A percentile compares a stretch with the other conserved stretches of the same genome.
These are phyloP conservation scores for Zostera marina DNA, from an alignment of 116 monocot species.

Conservation along the genomic window DNA sequence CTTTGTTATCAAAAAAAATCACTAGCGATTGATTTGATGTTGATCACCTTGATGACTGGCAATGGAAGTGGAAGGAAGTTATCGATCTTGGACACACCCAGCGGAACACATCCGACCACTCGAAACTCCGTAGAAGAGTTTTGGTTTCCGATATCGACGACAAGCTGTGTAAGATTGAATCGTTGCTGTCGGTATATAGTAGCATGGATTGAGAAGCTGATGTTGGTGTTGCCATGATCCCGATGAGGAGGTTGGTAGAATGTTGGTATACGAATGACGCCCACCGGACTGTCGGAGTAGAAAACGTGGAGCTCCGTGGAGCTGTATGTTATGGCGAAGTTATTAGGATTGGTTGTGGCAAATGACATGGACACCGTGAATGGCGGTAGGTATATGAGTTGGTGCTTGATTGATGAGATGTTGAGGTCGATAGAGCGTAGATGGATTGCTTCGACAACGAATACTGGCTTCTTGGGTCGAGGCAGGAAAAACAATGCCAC, in stretches of 20 bases:
- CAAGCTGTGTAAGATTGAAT: slow-evolving; percentile 21
- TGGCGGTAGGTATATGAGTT: slow-evolving; percentile 11
- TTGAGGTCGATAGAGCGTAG: slow-evolving; percentile 28
- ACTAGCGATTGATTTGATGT: too few species aligned
- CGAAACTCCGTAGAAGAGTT: slow-evolving; percentile 9
- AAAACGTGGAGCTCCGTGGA: slow-evolving; percentile 28
- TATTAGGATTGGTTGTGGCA: slow-evolving; percentile 40
- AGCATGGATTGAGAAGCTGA: slow-evolving; percentile 33
- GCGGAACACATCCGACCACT: slow-evolving; percentile 24
- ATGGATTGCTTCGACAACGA: slow-evolving; percentile 44
- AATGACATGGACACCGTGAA: slow-evolving; percentile 38
- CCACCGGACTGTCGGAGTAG: slow-evolving; percentile 20
- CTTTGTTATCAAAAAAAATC: too few species aligned
- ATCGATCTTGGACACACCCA: slow-evolving; percentile 6
- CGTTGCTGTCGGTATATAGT: slow-evolving; percentile 4
- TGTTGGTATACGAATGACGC: slow-evolving; percentile 32
- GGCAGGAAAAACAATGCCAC: slow-evolving; percentile 11
- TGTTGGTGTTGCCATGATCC: slow-evolving; percentile 15
- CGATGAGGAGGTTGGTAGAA: slow-evolving; percentile 73
- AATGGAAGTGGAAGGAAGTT: slow-evolving; percentile 11
- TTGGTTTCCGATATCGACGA: slow-evolving; percentile 7
- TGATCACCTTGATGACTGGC: slow-evolving; percentile 18
- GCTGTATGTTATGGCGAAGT: slow-evolving; percentile 46
- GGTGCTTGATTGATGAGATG: slow-evolving; percentile 10
- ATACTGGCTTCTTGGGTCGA: slow-evolving; percentile 55